These are phyloP conservation scores for Phialophora macrospora DNA, from an alignment of 2,329 filamentous ascomycete species.

Conservation along the genomic window DNA sequence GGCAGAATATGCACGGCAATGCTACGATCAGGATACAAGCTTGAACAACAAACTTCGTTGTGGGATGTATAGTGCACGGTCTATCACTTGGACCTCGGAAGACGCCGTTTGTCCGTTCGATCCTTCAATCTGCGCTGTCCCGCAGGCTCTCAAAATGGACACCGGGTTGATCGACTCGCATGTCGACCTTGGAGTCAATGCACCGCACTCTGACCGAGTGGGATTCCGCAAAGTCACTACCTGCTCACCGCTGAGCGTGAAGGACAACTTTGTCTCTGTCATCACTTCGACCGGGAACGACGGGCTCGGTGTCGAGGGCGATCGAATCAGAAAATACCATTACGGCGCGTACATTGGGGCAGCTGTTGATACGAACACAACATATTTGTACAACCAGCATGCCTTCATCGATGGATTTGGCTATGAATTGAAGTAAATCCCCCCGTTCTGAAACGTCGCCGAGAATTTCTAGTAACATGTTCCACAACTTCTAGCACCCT, in stretches of 20 bases:
- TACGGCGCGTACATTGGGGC: background rate
- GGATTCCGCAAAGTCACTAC: conserved; percentile 39
- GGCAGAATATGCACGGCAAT: conserved; percentile 38
- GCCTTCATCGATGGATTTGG: too few species aligned
- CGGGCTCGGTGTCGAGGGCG: conserved; percentile 18
- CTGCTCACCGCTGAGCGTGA: conserved; percentile 34
- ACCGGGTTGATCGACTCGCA: conserved; percentile 40
- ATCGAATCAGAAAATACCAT: conserved; percentile 17
- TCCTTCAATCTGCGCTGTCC: conserved; percentile 8
- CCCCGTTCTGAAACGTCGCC: too few species aligned
- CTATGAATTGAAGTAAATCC: too few species aligned
- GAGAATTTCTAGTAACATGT: too few species aligned
- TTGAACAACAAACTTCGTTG: conserved; percentile 31
- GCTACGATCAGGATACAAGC: conserved; percentile 33
- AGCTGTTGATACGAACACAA: too few species aligned
- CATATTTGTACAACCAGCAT: too few species aligned
- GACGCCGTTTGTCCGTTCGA: conserved; percentile 36
- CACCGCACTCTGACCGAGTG: conserved; percentile 36
- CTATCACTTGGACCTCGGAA: conserved; percentile 20
- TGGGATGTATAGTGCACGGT: conserved; percentile 27
- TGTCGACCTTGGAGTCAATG: conserved; percentile 41
- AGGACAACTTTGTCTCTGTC: conserved; percentile 8
- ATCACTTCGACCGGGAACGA: conserved; percentile 13
- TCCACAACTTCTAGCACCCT: too few species aligned
- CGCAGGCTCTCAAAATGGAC: conserved; percentile 17